Base-by-base conservation (phyloP, 495 filamentous ascomycete genomes). In the Podospora fimiseda region DNA sequence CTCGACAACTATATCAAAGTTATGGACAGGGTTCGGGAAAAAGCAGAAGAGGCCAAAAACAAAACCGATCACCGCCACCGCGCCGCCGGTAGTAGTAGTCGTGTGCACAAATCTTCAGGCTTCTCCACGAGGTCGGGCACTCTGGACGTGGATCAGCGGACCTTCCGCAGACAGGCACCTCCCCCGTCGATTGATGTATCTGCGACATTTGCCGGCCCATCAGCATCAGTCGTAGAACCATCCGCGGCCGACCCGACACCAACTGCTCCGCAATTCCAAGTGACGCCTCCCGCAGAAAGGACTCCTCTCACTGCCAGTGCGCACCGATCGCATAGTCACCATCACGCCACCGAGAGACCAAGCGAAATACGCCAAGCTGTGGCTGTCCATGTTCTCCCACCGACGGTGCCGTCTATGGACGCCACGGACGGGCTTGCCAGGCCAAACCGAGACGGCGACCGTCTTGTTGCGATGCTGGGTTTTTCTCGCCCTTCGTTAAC, bases 1-100 rank as follows among this genome's bases (percentile, higher is more conserved):
- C 83, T 98, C 54, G 89, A 96, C 72, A 97, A 97, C 64, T 97
- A 98, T 72, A 89, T 96, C 73, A 88, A 93, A 66, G 90, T 96
- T 52, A 81, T 96, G 50, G 93, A 97, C 57, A 89, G 88, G 63
- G 86, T 86, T 53, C 86, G 89, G 48, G 87, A 91, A 55, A 90
- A 87, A 69, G 85, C 84, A 23, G 89, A 96, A 58, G 75, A 81
- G 47, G 77, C 77, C 39, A 83, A 83, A 58, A 68, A 72, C 23
- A 76, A 75, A 43, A 66, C 70, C 22, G 62, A 66, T 37, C 68
- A 76, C 50, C 66, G 75, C 21, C 73, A 77, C 44, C 72, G 71
- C 43, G 66, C 65, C 38, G 67, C 66, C 36, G 69, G 65, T 16
- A 68, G 69, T 16, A 68, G 69, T 53, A 64, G 70, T 42, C 67